Evolutionary conservation across 805 yeast genomes (phyloP).

Genomic region (Myxozyma melibiosi): DNA sequence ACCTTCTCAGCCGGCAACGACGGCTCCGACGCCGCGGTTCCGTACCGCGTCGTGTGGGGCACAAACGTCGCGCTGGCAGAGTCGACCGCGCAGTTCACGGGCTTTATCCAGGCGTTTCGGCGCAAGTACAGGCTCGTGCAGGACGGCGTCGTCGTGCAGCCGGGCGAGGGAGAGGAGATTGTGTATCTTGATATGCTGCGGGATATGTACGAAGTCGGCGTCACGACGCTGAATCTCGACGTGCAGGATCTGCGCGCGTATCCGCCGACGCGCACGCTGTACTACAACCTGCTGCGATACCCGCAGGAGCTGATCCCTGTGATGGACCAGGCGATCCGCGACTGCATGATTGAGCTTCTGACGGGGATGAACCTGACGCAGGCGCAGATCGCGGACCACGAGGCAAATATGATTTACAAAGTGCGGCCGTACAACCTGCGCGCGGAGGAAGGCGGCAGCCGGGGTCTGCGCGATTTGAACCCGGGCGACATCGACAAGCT

Average conservation of each 20-base stretch:
- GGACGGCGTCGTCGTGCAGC: conserved; percentile 43
- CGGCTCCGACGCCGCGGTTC: conserved; percentile 37
- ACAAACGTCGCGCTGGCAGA: conserved; percentile 93
- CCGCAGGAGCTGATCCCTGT: conserved; percentile 97
- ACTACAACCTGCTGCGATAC: conserved; percentile 82
- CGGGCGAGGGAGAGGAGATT: conserved; percentile 66
- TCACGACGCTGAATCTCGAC: conserved; percentile 83
- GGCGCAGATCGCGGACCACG: conserved; percentile 32
- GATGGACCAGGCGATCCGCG: conserved; percentile 95
- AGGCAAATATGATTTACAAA: conserved; percentile 55
- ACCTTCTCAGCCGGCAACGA: conserved; percentile 26
- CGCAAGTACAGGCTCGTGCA: conserved; percentile 68
- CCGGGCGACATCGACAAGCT: conserved; percentile 94
- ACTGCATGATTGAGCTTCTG: conserved; percentile 76
- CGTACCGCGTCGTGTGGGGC: conserved; percentile 85
- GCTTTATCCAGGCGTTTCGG: conserved; percentile 82
- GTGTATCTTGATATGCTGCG: conserved; percentile 74
- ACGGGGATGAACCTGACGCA: conserved; percentile 46
- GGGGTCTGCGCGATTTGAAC: conserved; percentile 89
- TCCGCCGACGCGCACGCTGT: conserved; percentile 73
- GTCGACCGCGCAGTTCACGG: conserved; percentile 75
- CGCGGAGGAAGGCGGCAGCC: conserved; percentile 50
- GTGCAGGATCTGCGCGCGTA: conserved; percentile 76
- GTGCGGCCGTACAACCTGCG: conserved; percentile 82
- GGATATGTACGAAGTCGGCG: conserved; percentile 74